Evolutionary conservation across 306 rosid genomes (phyloP), one percentile per base, ranked within the genome.

Genomic region (Fagus sylvatica): DNA sequence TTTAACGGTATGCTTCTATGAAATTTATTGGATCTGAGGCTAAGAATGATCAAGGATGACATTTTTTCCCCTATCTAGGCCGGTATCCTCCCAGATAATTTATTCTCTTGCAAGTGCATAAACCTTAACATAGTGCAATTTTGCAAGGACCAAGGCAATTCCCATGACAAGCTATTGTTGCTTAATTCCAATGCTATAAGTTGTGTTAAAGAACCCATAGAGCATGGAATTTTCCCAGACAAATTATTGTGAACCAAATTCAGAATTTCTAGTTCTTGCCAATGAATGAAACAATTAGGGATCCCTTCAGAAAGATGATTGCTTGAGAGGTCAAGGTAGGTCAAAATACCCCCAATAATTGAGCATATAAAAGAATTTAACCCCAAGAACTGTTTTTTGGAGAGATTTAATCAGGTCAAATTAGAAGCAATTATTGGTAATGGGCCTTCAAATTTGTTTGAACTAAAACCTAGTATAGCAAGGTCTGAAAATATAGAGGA

Each of bases 41-140:
- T 56, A 7, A 80, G 71, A 78, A 61, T 46, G 7, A 43, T 6
- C 66, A 80, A 48, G 0, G 36, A 10, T 1, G 40, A 17, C 32
- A 73, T 76, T 36, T 22, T 57, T n/a, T 37, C 46, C 19, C 87
- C 85, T 9, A 69, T 16, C 76, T 81, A 75, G 11, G 56, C 0
- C 13, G 84, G 86, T 67, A 82, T 12, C 0, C 13, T 59, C 4
- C 88, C 84, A 7, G 79, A 66, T 4, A 85, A 53, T 5, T 37
- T 73, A 43, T 81, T 78, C 42, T 17, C 17, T 11, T 78, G 76
- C 4, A 75, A 61, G 48, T 84, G 73, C 56, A 85, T 22, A 42
- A 85, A 64, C 4, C 7, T 36, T 3, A 85, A 36, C 1, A 34
- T 19, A 6, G 36, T 75, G 60, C 85, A 85, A 32, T 75, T 75